Base-by-base conservation (phyloP, 179 eudicot species). In the Spinacia oleracea region DNA sequence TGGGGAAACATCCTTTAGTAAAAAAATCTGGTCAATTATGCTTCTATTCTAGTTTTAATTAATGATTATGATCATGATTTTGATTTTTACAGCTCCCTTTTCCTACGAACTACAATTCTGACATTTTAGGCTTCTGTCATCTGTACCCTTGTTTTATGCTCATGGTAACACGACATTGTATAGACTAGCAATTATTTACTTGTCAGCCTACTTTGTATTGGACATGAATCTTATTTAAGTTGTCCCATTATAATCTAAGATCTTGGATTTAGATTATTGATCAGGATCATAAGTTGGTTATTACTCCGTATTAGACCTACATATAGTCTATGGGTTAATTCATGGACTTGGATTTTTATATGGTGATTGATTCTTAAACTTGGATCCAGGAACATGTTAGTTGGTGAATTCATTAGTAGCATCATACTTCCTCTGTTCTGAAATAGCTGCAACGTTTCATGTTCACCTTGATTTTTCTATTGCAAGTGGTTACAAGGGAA, bases 221-320 rank as follows among this genome's bases (percentile, higher is more conserved):
- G 29, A 18, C 7, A 3, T 32, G n/a, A n/a, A n/a, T n/a, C 12
- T n/a, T 20, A 32, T n/a, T 66, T 35, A 1, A 35, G 40, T 35
- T 35, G 40, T 35, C 59, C 45, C 31, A 25, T 43, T 14, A 58
- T 27, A 58, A 20, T 53, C 42, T n/a, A 5, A 59, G 58, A 29
- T 78, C 25, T 21, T 58, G 46, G 60, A 78, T 59, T 20, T 45
- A 14, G 78, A 43, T 45, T 43, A 27, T 68, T 48, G 65, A 73
- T 48, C 5, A 5, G 5, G 45, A 29, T 46, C 21, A 65, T 16
- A 27, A 18, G 6, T 9, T 9, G 50, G 55, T 40, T 42, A 32
- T 63, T 21, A n/a, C n/a, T n/a, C n/a, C n/a, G n/a, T n/a, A 1
- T 38, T 21, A 27, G 53, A 65, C 29, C 45, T 79, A 35, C 48